Evolutionary conservation across 257 asterid species (phyloP).

Genomic region (Capsicum baccatum): DNA sequence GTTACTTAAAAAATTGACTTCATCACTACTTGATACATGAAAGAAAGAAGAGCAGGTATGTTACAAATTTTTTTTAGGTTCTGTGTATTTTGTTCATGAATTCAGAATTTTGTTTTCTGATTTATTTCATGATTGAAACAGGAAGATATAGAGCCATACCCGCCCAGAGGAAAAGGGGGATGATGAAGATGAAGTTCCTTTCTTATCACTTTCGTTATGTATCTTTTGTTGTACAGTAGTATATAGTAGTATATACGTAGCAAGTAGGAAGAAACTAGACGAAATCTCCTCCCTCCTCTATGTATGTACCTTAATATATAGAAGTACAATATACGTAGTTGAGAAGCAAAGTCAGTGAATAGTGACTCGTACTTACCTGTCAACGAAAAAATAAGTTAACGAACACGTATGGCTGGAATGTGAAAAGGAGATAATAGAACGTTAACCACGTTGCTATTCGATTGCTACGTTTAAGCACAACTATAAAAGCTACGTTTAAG

Average conservation of each 20-base stretch:
- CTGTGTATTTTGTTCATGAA: neutral
- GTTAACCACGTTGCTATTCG: too few species aligned
- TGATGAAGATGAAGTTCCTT: neutral
- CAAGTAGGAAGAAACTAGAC: neutral
- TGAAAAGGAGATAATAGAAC: too few species aligned
- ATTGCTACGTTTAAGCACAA: too few species aligned
- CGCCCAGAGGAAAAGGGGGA: neutral
- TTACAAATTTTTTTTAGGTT: neutral
- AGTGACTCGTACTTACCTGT: neutral
- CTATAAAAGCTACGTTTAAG: too few species aligned
- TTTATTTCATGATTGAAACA: neutral
- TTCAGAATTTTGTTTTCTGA: too few species aligned
- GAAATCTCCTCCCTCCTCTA: neutral
- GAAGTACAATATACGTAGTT: neutral
- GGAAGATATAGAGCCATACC: neutral
- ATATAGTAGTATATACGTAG: neutral
- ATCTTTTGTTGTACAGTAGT: neutral
- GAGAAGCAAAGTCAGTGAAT: neutral
- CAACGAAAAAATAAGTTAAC: neutral
- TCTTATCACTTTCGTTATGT: neutral
- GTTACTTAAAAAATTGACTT: neutral
- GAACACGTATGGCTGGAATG: too few species aligned
- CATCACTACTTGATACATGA: neutral
- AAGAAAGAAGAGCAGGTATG: neutral
- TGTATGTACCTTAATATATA: slow-evolving; percentile 10